Base-by-base conservation (phyloP, 371 early-diverging fungal species). In the Mucor indicus region DNA sequence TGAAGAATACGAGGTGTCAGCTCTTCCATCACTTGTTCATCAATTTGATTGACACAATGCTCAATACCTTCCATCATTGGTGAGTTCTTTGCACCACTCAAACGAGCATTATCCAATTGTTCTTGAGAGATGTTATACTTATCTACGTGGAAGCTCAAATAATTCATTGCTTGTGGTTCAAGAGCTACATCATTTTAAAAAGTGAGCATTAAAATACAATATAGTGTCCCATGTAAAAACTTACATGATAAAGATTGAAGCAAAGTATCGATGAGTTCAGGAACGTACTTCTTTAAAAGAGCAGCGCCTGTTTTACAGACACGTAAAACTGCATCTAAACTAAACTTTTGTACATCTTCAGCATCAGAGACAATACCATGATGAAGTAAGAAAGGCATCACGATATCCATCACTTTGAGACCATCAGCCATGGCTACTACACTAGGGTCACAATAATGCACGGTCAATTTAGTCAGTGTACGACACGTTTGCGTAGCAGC, bases 11-110 rank as follows among this genome's bases (percentile, higher is more conserved):
- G 79, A 3, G 89, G 87, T 1, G 85, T 67, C 8, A 96, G 55
- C 9, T 59, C 75, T 4, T 63, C 69, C 75, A 94, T 83, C 2
- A 79, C 77, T 0, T 69, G 61, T 7, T 75, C 85, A 57, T 89
- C 90, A 37, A 94, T 72, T 43, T 92, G 83, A 27, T 86, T 84
- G 3, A 94, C 72, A 43, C 84, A 81, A 4, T 78, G 75, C 48
- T 91, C 92, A 17, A 94, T 72, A 3, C 89, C 93, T 53, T 89
- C 88, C 89, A 89, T 89, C 80, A 87, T 87, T 1, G 89, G 91
- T 0, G 85, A 88, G n/a, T 72, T 66, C 50, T 83, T 86, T 3
- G 85, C 83, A 4, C 85, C 85, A 44, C 59, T 72, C 16, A 93
- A 58, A 4, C 93, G 81, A 15, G 83, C 75, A 44, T 75, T 84